Conservation (phyloP, 306 rosid genomes). For the Phaseolus lunatus region DNA sequence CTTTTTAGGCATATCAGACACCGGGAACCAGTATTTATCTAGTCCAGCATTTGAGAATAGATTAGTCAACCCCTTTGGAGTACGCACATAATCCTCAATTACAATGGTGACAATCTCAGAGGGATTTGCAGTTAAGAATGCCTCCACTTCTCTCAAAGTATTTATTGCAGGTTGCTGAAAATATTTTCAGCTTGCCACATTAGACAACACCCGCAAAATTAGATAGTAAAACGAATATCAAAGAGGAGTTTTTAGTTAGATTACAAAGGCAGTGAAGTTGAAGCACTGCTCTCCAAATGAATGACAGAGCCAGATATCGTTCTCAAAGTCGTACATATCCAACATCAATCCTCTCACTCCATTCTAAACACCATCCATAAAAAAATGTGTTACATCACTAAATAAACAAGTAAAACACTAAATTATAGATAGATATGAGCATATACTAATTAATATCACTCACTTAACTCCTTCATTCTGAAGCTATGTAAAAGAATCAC, state of each 20-base stretch:
- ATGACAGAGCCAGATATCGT: constrained; percentile 98
- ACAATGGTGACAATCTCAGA: constrained; percentile 83
- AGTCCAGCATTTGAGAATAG: constrained; percentile 75
- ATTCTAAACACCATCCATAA: constrained; percentile 63
- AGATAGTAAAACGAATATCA: constrained; percentile 24
- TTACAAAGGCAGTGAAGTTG: constrained; percentile 98
- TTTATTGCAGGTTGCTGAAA: constrained; percentile 95
- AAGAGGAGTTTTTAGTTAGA: constrained; percentile 32
- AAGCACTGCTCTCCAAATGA: constrained; percentile 90
- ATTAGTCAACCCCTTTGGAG: constrained; percentile 81
- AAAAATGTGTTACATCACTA: constrained; percentile 42
- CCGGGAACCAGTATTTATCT: constrained; percentile 88
- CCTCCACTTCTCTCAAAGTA: constrained; percentile 89
- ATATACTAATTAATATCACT: background rate
- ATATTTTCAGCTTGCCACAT: constrained; percentile 47
- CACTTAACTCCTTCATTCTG: background rate
- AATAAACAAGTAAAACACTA: background rate
- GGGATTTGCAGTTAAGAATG: constrained; percentile 78
- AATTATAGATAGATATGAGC: background rate
- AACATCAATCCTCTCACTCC: constrained; percentile 98
- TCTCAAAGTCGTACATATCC: constrained; percentile 92
- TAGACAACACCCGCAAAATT: constrained; percentile 31
- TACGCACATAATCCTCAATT: constrained; percentile 88
- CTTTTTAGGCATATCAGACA: constrained; percentile 78
- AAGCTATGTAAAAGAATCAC: constrained; percentile 34